Evolutionary conservation across 2,329 filamentous ascomycete genomes (phyloP).

Genomic region (Nothomitra cinnamomea): DNA sequence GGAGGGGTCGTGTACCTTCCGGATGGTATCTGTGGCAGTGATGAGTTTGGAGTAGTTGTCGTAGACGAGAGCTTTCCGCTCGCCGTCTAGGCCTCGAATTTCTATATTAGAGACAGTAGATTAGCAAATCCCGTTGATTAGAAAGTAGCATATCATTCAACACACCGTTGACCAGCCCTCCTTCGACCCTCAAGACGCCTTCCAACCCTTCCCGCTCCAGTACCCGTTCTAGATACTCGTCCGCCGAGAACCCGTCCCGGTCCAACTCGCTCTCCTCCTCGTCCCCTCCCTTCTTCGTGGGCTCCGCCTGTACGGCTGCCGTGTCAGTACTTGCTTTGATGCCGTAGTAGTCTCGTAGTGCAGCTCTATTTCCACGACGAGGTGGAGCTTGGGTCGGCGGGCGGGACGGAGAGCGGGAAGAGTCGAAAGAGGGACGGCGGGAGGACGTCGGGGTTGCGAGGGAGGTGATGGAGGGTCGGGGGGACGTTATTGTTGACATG

Average conservation of each 20-base stretch:
- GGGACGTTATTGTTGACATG: constrained; percentile 30
- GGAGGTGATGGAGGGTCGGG: constrained; percentile 39
- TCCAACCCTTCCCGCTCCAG: constrained; percentile 47
- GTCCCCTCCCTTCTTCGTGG: constrained; percentile 37
- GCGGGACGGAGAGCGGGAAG: constrained; percentile 34
- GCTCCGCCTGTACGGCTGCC: constrained; percentile 11
- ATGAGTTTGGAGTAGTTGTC: constrained; percentile 98
- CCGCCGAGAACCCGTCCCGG: constrained; percentile 50
- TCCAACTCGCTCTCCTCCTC: constrained; percentile 58
- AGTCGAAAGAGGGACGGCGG: constrained; percentile 55
- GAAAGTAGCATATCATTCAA: no score
- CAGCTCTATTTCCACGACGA: constrained; percentile 29
- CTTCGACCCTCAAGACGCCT: constrained; percentile 53
- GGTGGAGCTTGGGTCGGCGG: constrained; percentile 32
- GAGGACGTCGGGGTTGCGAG: constrained; percentile 56
- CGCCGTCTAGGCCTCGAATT: constrained; percentile 78
- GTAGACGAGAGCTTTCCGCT: constrained; percentile 93
- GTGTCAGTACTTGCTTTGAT: constrained; percentile 36
- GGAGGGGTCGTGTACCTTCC: constrained; percentile 35
- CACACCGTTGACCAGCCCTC: constrained; percentile 40
- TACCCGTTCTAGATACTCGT: constrained; percentile 46
- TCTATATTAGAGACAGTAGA: constrained; percentile 29
- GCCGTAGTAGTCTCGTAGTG: constrained; percentile 89
- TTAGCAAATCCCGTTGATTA: neutral
- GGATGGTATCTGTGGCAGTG: constrained; percentile 88